Evolutionary conservation across 192 early-diverging fungal genomes (phyloP), one percentile per base, ranked within the genome.

Genomic region (Gryganskiella cystojenkinii): DNA sequence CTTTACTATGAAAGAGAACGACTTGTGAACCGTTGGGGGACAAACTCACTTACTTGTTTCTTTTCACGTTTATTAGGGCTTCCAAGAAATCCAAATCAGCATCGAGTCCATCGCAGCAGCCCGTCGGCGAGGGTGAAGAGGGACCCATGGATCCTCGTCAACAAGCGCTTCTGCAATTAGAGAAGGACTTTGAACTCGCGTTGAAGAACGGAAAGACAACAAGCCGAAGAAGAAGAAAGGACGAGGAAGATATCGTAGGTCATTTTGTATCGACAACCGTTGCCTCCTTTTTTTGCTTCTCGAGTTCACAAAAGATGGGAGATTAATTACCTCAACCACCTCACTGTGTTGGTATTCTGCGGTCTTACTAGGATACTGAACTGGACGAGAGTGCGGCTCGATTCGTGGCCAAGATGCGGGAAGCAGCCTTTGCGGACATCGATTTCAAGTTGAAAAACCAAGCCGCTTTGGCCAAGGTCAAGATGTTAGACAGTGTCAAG

Each of bases 391-490:
- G 65, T 55, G 74, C 74, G 14, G 20, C 54, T 0, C 43, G 66
- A 53, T 78, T 78, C 54, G 66, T 69, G 1, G 60, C 60, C 1
- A 78, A 78, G 50, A 78, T 78, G 74, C 66, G 61, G 14, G 76
- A 86, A 43, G 92, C 93, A 6, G 91, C 92, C 0, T 74, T 84
- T 40, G 63, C 81, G 11, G 93, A 94, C 50, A 71, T 83, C 17
- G 87, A 92, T 45, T 76, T 85, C 35, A 91, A 93, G 50, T 56
- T 81, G 49, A 75, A 86, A 22, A 60, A 82, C 40, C 82, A 88
- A 64, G 85, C 92, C 3, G 90, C 93, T 3, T 80, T 92, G 51
- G 82, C 89, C 31, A 93, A 93, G 72, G 76, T 92, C 49, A 90
- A 84, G 64, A 78, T 92, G 81, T 67, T 94, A 44, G 83, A 83